Conservation (phyloP, 805 yeast genomes). For the Candida bentonensis region DNA sequence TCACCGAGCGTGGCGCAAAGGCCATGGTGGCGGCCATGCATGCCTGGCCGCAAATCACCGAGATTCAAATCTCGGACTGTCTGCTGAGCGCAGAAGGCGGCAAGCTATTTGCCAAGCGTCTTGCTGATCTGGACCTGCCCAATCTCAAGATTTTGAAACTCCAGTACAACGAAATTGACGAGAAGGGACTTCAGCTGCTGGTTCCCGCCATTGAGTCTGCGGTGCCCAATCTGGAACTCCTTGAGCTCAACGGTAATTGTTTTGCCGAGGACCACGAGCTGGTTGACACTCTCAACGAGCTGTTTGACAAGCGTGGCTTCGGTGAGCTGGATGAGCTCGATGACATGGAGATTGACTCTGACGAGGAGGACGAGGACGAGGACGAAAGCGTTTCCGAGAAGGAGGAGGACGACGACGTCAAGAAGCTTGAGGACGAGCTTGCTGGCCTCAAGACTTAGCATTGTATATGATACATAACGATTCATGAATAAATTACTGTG, state of each 20-base stretch:
- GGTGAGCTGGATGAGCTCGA: constrained; percentile 90
- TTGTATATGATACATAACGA: constrained; percentile 3
- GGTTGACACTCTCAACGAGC: constrained; percentile 42
- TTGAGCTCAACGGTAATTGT: constrained; percentile 89
- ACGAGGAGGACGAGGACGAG: constrained; percentile 55
- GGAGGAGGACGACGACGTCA: constrained; percentile 38
- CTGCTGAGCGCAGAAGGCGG: constrained; percentile 72
- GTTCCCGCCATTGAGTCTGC: constrained; percentile 37
- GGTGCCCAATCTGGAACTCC: constrained; percentile 43
- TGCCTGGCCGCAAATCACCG: constrained; percentile 54
- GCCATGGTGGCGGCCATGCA: constrained; percentile 49
- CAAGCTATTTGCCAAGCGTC: constrained; percentile 30
- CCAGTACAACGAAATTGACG: constrained; percentile 80
- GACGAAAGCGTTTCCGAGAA: constrained; percentile 46
- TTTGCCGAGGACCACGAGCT: constrained; percentile 77
- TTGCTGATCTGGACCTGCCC: constrained; percentile 15
- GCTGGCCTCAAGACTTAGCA: constrained; percentile 24
- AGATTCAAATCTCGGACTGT: constrained; percentile 82
- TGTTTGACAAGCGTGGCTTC: constrained; percentile 57
- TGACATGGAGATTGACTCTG: constrained; percentile 76
- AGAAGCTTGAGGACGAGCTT: constrained; percentile 44
- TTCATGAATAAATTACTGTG: neutral
- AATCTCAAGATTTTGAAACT: constrained; percentile 49
- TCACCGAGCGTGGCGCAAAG: constrained; percentile 54
- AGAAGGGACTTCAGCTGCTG: constrained; percentile 46